phyloP scores from a whole-genome alignment of 2,329 filamentous ascomycete genomes.

The Botrytis elliptica region DNA sequence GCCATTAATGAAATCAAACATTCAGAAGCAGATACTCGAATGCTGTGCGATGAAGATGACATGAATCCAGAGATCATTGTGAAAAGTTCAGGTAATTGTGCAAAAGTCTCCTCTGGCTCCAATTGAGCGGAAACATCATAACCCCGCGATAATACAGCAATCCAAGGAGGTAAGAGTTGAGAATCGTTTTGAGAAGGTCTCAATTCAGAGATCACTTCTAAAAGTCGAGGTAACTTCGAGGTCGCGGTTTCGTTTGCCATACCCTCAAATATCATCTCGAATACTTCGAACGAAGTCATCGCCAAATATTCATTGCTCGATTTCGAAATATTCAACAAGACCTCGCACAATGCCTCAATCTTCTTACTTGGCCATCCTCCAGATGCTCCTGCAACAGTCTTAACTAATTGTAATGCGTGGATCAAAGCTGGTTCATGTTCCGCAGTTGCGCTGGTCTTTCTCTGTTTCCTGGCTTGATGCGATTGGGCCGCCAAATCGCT shows the following conservation, averaged over 20 bases:
- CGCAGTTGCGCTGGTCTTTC: slow-evolving; percentile 52
- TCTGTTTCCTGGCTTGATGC: slow-evolving; percentile 64
- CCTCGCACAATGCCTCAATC: slow-evolving; percentile 86
- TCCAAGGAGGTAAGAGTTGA: slow-evolving; percentile 92
- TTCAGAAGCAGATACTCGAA: slow-evolving; percentile 90
- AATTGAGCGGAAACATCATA: slow-evolving; percentile 92
- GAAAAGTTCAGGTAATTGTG: slow-evolving; percentile 84
- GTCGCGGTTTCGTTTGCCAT: slow-evolving; percentile 86
- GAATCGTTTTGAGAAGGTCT: slow-evolving; percentile 91
- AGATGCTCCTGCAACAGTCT: slow-evolving; percentile 80
- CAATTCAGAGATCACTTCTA: slow-evolving; percentile 89
- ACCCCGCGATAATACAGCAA: slow-evolving; percentile 88
- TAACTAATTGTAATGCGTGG: slow-evolving; percentile 88
- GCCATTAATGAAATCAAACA: slow-evolving; percentile 90
- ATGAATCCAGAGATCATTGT: slow-evolving; percentile 77
- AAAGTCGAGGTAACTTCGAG: slow-evolving; percentile 80
- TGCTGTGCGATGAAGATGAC: slow-evolving; percentile 84
- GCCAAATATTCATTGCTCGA: slow-evolving; percentile 94
- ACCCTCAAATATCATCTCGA: slow-evolving; percentile 92
- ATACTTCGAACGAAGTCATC: slow-evolving; percentile 94
- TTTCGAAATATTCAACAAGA: slow-evolving; percentile 82
- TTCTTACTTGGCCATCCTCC: slow-evolving; percentile 96
- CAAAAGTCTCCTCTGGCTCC: slow-evolving; percentile 85
- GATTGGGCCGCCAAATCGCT: slow-evolving; percentile 68
- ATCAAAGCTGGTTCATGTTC: slow-evolving; percentile 80